Conservation (phyloP, 2,329 filamentous ascomycete species). For the Ophiostoma triangulosporum region DNA sequence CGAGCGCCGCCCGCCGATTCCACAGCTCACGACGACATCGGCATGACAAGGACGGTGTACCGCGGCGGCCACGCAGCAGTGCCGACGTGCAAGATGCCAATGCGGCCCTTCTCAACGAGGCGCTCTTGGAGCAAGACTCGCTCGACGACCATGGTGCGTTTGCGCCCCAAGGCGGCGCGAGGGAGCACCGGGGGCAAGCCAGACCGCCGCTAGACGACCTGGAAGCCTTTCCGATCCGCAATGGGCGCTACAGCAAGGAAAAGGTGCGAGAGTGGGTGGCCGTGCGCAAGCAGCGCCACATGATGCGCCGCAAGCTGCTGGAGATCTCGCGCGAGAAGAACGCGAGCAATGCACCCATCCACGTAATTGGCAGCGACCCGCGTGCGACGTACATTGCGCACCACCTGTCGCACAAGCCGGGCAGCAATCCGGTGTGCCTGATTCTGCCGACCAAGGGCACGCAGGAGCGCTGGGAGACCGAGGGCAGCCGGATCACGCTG, state of each 20-base stretch:
- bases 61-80: neutral
- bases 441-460: conserved; percentile 15
- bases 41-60: neutral
- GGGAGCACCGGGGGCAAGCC: too few relatives aligned
- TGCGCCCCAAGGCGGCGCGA: too few relatives aligned
- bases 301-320: neutral
- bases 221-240: neutral
- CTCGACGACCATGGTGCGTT: too few relatives aligned
- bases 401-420: conserved; percentile 17
- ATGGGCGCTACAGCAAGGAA: neutral
- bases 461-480: neutral
- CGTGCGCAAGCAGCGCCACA: neutral
- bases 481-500: neutral
- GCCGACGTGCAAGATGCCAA: neutral
- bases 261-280: neutral
- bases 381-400: conserved; percentile 20
- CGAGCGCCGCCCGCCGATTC: neutral
- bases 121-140: neutral
- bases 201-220: neutral
- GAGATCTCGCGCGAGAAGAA: neutral
- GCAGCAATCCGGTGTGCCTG: conserved; percentile 19
- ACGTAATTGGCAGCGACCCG: conserved; percentile 19
- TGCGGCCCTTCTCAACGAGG: neutral
- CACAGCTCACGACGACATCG: neutral
- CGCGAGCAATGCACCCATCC: conserved; percentile 10